These are phyloP conservation scores for Cryptococcus sp. DNA, from an alignment of 1,284 basidiomycete genomes.

Conservation along the genomic window DNA sequence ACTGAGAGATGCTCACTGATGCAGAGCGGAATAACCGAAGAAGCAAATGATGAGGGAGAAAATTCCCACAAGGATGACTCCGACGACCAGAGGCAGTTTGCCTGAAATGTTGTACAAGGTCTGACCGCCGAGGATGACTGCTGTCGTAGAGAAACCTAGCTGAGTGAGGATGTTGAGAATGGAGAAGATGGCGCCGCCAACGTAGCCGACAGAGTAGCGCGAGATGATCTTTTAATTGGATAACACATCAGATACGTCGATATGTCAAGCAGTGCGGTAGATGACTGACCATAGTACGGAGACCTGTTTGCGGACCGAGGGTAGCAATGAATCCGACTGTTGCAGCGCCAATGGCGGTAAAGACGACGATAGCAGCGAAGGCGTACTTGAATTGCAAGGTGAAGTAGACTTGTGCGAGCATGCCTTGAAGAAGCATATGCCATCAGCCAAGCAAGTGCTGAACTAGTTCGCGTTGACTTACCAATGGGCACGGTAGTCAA, in stretches of 20 bases:
- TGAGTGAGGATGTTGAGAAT: slow-evolving; percentile 58
- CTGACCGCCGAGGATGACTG: slow-evolving; percentile 54
- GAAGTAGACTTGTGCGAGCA: slow-evolving; percentile 60
- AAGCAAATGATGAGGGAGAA: slow-evolving; percentile 52
- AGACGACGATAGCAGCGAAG: slow-evolving; percentile 48
- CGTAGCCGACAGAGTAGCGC: slow-evolving; percentile 57
- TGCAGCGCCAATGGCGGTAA: slow-evolving; percentile 48
- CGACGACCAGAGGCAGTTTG: slow-evolving; percentile 51
- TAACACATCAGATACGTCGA: not conserved
- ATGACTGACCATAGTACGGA: slow-evolving; percentile 62
- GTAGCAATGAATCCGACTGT: slow-evolving; percentile 60
- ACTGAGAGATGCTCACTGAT: slow-evolving; percentile 5
- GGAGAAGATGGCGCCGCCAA: slow-evolving; percentile 61
- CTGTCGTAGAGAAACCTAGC: slow-evolving; percentile 35
- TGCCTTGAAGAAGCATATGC: not conserved
- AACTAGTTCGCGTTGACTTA: not conserved
- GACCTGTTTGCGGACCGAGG: slow-evolving; percentile 63
- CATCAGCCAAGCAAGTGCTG: not conserved
- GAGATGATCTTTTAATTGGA: slow-evolving; percentile 2
- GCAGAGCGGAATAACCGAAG: slow-evolving; percentile 49
- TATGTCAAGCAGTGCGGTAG: slow-evolving; percentile 1
- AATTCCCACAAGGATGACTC: slow-evolving; percentile 53
- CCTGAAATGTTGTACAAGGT: slow-evolving; percentile 52
- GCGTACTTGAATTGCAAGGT: slow-evolving; percentile 58
- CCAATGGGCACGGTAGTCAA: slow-evolving; percentile 63